These are phyloP conservation scores for Phellopilus nigrolimitatus DNA, from an alignment of 1,284 basidiomycete genomes.

Conservation along the genomic window DNA sequence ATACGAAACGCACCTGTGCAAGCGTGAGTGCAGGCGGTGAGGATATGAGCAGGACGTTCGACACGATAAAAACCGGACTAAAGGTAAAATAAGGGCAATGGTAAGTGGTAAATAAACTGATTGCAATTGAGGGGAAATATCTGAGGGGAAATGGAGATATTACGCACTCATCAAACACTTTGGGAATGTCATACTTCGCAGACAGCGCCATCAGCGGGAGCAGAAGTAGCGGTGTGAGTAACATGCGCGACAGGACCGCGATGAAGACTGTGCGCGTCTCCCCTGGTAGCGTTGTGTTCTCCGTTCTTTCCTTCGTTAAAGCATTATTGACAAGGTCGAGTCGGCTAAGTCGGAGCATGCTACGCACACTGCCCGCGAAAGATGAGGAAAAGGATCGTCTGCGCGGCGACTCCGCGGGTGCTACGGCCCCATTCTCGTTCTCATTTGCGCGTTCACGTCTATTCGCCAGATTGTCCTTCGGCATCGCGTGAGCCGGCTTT, in stretches of 20 bases:
- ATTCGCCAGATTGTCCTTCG: background rate
- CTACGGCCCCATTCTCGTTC: constrained; percentile 21
- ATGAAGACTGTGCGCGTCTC: constrained; percentile 82
- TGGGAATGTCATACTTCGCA: constrained; percentile 57
- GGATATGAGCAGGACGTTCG: constrained; percentile 69
- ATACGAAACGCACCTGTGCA: constrained; percentile 51
- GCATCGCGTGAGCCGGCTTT: background rate
- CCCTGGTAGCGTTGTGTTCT: constrained; percentile 39
- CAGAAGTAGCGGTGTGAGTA: constrained; percentile 76
- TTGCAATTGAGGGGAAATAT: background rate
- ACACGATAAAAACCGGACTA: constrained; percentile 81
- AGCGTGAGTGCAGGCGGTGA: constrained; percentile 81
- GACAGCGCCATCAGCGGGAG: constrained; percentile 67
- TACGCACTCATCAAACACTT: constrained; percentile 61
- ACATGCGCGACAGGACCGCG: constrained; percentile 77
- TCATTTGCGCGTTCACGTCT: background rate
- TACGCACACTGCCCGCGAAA: constrained; percentile 37
- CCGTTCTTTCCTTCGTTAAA: constrained; percentile 17
- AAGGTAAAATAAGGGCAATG: constrained; percentile 21
- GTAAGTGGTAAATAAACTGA: too few species aligned
- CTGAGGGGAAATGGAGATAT: constrained; percentile 21
- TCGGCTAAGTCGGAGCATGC: constrained; percentile 33
- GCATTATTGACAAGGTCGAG: constrained; percentile 7
- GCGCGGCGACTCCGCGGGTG: constrained; percentile 24
- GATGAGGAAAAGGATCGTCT: constrained; percentile 19